Base-by-base conservation (phyloP, 2,329 filamentous ascomycete species). In the Trichoderma sp. region DNA sequence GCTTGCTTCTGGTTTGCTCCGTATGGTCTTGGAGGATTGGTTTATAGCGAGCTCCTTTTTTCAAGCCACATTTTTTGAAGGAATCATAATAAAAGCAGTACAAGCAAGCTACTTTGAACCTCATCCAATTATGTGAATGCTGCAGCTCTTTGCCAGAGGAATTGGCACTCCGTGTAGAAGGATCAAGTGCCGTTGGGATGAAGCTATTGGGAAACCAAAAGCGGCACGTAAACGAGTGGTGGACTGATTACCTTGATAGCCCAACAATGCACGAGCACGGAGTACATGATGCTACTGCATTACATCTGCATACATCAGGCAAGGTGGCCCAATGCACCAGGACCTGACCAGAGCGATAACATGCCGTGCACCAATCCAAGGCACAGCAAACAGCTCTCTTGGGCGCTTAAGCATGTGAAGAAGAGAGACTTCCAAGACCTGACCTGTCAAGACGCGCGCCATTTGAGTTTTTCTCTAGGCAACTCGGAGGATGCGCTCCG, bases 321-420 rank as follows among this genome's bases (percentile, higher is more conserved):
- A 45, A 65, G 71, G 71, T 41, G 41, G 16, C 59, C 71, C 71
- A 73, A 73, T 65, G 71, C 71, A 73, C 71, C 59, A 73, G 29
- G 45, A 73, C 71, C 71, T 56, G 60, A 73, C 60, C 71, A 53
- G 41, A n/a, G 21, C 60, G 41, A 63, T 56, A 24, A 24, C 50
- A 56, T 56, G n/a, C 50, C 21, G n/a, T n/a, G 50, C 50, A 56
- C 50, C 16, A 60, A 59, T 14, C 16, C 16, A 29, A 45, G 18
- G 41, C 64, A 53, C 24, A 45, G 27, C 18, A 56, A 24, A 24
- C 50, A 56, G 50, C 50, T 21, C 50, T 24, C 31, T 71, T 45
- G 24, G 59, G 41, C 41, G 21, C 69, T n/a, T 45, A 21, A 56
- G 41, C 69, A 73, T 38, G 60, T 65, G n/a, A 56, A 50, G 60